Base-by-base conservation (phyloP, 2,329 filamentous ascomycete genomes). In the Trichoderma semiorbis region DNA sequence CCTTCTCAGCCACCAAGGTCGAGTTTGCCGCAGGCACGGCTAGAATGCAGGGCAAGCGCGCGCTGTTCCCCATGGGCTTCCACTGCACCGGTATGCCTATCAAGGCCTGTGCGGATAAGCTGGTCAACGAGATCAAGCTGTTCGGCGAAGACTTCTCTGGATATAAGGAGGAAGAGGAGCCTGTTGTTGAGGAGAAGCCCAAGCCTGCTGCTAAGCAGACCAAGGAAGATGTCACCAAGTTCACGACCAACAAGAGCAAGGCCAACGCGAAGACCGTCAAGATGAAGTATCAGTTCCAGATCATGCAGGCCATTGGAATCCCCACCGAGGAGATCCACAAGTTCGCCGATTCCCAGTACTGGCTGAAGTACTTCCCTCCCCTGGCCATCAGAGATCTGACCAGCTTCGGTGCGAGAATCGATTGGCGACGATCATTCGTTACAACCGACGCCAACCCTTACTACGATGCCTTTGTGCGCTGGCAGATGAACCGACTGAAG, bases 361-460 rank as follows among this genome's bases (percentile, higher is more conserved):
- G 95, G 96, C 90, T 99, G 69, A 86, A 95, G 74, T 93, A 92
- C 84, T 99, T 98, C 84, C 96, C 83, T 32, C 82, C 82, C 8
- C 77, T 84, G 74, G 80, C 82, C 10, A 89, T 91, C 79, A 85
- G 88, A 73, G 94, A 99, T 80, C 86, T 98, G 76, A 93, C 90
- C 76, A 92, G 91, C 80, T 90, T 98, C 74, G 95, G 95, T 73
- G 91, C 92, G 65, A 88, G 95, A 76, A 92, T 98, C 78, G 96
- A 98, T 81, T 99, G 95, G 95, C 89, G 95, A 78, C 88, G 96
- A 80, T 92, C 92, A 47, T 93, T 99, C 75, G 92, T 98, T 75
- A 99, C 96, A 7, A 99, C 96, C 3, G 94, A 98, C 77, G 94
- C 94, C 43, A 99, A 99, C 83, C 94, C 94, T 5, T 98, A 96